phyloP scores from a whole-genome alignment of 1,284 basidiomycete genomes.

The Cutaneotrichosporon sp. region DNA sequence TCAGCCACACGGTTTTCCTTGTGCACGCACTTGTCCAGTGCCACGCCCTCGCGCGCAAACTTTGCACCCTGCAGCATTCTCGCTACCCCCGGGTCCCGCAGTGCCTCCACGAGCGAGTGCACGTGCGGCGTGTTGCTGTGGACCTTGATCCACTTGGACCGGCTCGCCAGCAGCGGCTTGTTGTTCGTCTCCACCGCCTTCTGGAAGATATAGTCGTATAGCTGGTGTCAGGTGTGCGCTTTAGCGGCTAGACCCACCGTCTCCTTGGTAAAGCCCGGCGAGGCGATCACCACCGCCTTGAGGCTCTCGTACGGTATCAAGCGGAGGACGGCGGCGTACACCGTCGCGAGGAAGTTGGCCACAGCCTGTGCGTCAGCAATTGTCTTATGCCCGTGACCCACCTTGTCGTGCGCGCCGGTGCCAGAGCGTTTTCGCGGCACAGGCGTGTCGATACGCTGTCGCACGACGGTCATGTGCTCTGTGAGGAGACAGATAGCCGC shows the following conservation, averaged over 20 bases:
- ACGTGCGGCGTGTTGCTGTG: conserved; percentile 92
- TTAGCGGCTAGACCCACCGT: no score
- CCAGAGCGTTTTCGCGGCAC: conserved; percentile 88
- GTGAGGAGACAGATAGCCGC: conserved; percentile 92
- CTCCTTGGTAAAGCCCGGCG: conserved; percentile 93
- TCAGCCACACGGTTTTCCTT: conserved; percentile 2
- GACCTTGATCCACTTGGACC: conserved; percentile 83
- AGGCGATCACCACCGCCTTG: conserved; percentile 89
- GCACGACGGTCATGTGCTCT: conserved; percentile 91
- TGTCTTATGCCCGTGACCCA: conserved; percentile 19
- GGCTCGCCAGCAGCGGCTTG: conserved; percentile 69
- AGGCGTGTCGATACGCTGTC: conserved; percentile 82
- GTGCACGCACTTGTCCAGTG: conserved; percentile 76
- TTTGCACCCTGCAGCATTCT: conserved; percentile 83
- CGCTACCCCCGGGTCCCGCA: conserved; percentile 83
- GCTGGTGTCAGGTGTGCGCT: conserved; percentile 26
- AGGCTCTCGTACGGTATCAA: conserved; percentile 80
- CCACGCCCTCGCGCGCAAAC: conserved; percentile 88
- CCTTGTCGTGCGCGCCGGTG: conserved; percentile 77
- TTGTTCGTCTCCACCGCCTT: conserved; percentile 78
- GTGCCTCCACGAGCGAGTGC: conserved; percentile 87
- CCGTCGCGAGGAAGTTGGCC: conserved; percentile 69
- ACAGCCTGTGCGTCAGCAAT: conserved; percentile 53
- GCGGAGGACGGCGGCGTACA: conserved; percentile 82
- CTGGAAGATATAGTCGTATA: conserved; percentile 72